phyloP scores from a whole-genome alignment of 164 flowering plant species.

The Macadamia tetraphylla region DNA sequence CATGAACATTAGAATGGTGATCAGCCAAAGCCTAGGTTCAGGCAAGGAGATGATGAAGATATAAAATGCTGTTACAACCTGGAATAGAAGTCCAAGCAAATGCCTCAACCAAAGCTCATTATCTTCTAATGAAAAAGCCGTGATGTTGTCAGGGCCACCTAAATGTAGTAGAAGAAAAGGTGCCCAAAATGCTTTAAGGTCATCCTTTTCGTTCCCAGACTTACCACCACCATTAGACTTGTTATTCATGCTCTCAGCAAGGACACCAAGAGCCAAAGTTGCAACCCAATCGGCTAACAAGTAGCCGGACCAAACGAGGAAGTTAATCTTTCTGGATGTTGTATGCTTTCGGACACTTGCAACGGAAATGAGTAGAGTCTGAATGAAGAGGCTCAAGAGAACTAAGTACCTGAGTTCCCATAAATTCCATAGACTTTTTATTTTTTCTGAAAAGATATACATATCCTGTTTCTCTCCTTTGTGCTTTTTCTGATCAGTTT shows the following conservation, averaged over 20 bases:
- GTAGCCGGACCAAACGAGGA: slow-evolving; percentile 20
- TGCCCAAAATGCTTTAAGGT: not conserved
- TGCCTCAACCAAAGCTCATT: slow-evolving; percentile 7
- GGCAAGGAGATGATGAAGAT: not conserved
- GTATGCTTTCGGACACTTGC: not conserved
- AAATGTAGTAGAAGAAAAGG: slow-evolving; percentile 3
- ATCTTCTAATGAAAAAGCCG: slow-evolving; percentile 2
- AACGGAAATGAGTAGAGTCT: not conserved
- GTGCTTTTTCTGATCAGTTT: not conserved
- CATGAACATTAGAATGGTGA: slow-evolving; percentile 12
- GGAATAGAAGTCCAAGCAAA: not conserved
- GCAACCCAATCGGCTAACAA: slow-evolving; percentile 16
- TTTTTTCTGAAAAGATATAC: not conserved
- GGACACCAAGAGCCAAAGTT: slow-evolving; percentile 10
- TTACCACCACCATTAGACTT: not conserved
- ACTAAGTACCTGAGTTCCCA: slow-evolving; percentile 1
- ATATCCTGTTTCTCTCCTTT: not conserved
- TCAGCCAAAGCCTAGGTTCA: not conserved
- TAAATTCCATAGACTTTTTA: not conserved
- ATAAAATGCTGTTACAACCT: not conserved
- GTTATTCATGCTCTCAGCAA: not conserved
- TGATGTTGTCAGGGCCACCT: slow-evolving; percentile 2
- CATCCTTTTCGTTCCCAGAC: not conserved
- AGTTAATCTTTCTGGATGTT: not conserved
- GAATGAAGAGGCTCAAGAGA: not conserved